Conservation (phyloP, 2,329 filamentous ascomycete species). For the Calonectria naviculata region DNA sequence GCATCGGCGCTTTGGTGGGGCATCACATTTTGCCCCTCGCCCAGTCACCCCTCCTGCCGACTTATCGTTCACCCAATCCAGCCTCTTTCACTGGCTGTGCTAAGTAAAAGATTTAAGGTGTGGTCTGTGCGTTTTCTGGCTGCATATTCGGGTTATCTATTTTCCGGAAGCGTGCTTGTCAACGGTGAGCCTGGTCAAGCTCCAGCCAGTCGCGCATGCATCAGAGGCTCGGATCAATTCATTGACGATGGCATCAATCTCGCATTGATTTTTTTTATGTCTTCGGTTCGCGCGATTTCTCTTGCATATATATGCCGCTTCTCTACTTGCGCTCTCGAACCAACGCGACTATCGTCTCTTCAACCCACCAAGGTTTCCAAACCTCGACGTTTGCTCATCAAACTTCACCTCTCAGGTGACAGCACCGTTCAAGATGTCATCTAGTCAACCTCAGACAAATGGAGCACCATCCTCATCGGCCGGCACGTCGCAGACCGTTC, state of each 20-base stretch:
- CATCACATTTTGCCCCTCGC: constrained; percentile 41
- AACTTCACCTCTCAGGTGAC: background rate
- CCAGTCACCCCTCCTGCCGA: constrained; percentile 29
- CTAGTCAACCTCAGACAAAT: constrained; percentile 63
- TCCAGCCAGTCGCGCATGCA: background rate
- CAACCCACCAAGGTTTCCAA: background rate
- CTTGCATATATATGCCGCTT: background rate
- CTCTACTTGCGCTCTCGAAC: background rate
- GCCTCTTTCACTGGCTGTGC: constrained; percentile 24
- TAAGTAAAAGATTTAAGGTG: constrained; percentile 44
- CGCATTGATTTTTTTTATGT: background rate
- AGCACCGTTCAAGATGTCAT: constrained; percentile 42
- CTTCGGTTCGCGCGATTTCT: no score
- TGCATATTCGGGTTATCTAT: constrained; percentile 36
- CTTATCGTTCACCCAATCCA: constrained; percentile 28
- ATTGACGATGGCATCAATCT: constrained; percentile 10
- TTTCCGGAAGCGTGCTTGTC: constrained; percentile 8
- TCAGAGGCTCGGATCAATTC: background rate
- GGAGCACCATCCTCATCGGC: constrained; percentile 58
- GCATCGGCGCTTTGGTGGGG: constrained; percentile 44
- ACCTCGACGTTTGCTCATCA: background rate
- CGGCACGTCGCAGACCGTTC: constrained; percentile 49
- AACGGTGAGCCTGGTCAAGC: constrained; percentile 12
- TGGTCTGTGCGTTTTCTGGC: constrained; percentile 46
- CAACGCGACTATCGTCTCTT: background rate